A percentile compares a stretch with the other conserved stretches of the same genome.
Conservation (phyloP, 352 stramenopile genomes). For the Pythium coloratum region DNA sequence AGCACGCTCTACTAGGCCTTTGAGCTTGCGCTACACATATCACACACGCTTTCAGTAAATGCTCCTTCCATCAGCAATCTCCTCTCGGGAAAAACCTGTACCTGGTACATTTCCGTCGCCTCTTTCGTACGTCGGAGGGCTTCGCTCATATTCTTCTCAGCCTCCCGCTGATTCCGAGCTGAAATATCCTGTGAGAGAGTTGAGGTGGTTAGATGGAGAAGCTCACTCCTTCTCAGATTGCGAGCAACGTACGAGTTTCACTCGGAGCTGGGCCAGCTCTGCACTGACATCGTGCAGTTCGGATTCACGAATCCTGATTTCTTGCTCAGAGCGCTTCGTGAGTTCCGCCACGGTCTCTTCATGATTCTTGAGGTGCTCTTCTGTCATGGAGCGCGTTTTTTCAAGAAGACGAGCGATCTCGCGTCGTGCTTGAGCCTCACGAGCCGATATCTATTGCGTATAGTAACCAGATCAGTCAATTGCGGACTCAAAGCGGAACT, state of each 20-base stretch:
- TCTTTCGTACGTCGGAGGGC: slow-evolving; percentile 41
- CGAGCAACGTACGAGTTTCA: slow-evolving; percentile 40
- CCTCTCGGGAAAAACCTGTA: slow-evolving; percentile 3
- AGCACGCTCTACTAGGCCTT: slow-evolving; percentile 45
- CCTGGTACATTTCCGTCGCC: slow-evolving; percentile 45
- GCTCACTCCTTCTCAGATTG: not conserved
- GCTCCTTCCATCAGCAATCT: too few species aligned
- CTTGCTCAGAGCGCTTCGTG: slow-evolving; percentile 39
- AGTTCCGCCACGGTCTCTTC: slow-evolving; percentile 39
- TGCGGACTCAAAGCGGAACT: too few species aligned
- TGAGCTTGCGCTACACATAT: slow-evolving; percentile 44
- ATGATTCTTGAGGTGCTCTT: slow-evolving; percentile 47
- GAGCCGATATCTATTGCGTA: slow-evolving; percentile 42
- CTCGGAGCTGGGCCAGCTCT: slow-evolving; percentile 51
- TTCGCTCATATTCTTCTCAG: slow-evolving; percentile 50
- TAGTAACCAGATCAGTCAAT: too few species aligned
- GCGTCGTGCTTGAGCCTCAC: slow-evolving; percentile 62
- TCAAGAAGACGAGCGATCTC: slow-evolving; percentile 74
- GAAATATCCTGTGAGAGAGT: slow-evolving; percentile 34
- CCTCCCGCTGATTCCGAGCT: slow-evolving; percentile 48
- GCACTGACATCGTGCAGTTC: slow-evolving; percentile 48
- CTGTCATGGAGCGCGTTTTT: slow-evolving; percentile 44
- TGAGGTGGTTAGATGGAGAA: not conserved
- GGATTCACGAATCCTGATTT: slow-evolving; percentile 48
- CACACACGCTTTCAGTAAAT: not conserved